Percentiles rank a stretch among this genome's conserved stretches.
Conservation (phyloP, 768 basidiomycete genomes). For the Rhizopogon vesiculosus region DNA sequence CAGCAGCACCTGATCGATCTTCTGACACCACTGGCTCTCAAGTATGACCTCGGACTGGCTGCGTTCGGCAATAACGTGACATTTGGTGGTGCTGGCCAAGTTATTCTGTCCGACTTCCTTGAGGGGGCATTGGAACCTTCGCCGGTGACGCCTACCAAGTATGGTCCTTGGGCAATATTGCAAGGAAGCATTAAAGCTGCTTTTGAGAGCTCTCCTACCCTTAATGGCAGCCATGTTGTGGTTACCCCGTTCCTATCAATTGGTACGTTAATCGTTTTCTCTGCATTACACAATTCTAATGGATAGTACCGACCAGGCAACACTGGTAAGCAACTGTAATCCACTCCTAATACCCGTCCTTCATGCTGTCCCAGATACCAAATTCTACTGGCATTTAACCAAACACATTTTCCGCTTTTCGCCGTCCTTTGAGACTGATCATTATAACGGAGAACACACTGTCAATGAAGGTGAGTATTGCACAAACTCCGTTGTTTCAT, state of each 20-base stretch:
- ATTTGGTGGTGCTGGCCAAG: conserved; percentile 34
- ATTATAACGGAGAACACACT: conserved; percentile 13
- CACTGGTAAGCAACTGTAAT: conserved; percentile 9
- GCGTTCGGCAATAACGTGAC: conserved; percentile 48
- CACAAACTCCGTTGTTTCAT: neutral
- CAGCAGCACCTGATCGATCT: conserved; percentile 16
- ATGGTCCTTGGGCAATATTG: conserved; percentile 16
- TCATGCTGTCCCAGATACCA: conserved; percentile 8
- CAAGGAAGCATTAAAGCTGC: conserved; percentile 27
- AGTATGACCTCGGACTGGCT: conserved; percentile 52
- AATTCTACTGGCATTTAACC: conserved; percentile 16
- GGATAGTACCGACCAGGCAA: conserved; percentile 6
- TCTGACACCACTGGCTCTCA: conserved; percentile 37
- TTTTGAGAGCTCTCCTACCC: conserved; percentile 20
- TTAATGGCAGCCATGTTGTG: conserved; percentile 9
- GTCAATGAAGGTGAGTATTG: conserved; percentile 12
- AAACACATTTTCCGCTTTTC: conserved; percentile 58
- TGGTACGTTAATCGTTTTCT: conserved; percentile 3
- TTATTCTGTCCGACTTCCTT: conserved; percentile 47
- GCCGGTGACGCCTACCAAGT: conserved; percentile 41
- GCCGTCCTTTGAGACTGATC: conserved; percentile 11
- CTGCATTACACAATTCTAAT: neutral
- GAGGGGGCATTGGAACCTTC: conserved; percentile 56
- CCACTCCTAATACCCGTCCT: neutral
- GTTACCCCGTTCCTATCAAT: conserved; percentile 9